phyloP scores from a whole-genome alignment of 768 basidiomycete species.

The Tulasnella sp. region DNA sequence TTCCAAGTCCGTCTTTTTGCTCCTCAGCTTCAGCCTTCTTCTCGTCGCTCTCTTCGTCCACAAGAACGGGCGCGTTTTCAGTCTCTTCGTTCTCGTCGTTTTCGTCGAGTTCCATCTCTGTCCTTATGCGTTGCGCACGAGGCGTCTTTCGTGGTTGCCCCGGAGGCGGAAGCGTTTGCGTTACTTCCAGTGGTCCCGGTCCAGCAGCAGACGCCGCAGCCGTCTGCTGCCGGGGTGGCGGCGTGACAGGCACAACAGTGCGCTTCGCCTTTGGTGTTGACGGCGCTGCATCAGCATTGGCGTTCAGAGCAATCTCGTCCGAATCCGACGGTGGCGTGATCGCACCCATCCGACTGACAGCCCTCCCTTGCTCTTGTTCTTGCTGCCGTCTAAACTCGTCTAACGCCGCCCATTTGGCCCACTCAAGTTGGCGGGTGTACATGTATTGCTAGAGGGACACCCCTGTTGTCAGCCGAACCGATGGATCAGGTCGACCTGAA shows the following conservation, averaged over 20 bases:
- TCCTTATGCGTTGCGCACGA: conserved; percentile 44
- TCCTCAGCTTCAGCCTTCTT: conserved; percentile 9
- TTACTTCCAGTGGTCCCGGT: conserved; percentile 40
- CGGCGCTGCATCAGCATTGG: conserved; percentile 1
- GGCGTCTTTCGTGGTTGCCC: conserved; percentile 86
- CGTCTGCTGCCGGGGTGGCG: conserved; percentile 26
- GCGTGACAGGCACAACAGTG: background rate
- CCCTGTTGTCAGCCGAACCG: background rate
- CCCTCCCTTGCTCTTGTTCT: background rate
- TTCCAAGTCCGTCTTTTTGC: conserved; percentile 2
- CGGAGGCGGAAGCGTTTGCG: conserved; percentile 59
- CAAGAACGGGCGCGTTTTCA: background rate
- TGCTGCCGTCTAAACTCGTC: conserved; percentile 52
- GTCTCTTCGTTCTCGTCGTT: background rate
- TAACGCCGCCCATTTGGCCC: conserved; percentile 84
- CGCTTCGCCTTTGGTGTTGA: conserved; percentile 16
- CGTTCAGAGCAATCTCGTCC: conserved; percentile 4
- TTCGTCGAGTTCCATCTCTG: conserved; percentile 28
- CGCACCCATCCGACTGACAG: conserved; percentile 5
- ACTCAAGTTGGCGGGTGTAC: conserved; percentile 88
- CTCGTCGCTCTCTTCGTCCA: conserved; percentile 7
- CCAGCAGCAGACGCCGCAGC: conserved; percentile 30
- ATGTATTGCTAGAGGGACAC: conserved; percentile 57
- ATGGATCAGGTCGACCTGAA: background rate
- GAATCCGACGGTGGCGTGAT: conserved; percentile 15